Base-by-base conservation (phyloP, 768 basidiomycete genomes). In the Albatrellus ellisii region DNA sequence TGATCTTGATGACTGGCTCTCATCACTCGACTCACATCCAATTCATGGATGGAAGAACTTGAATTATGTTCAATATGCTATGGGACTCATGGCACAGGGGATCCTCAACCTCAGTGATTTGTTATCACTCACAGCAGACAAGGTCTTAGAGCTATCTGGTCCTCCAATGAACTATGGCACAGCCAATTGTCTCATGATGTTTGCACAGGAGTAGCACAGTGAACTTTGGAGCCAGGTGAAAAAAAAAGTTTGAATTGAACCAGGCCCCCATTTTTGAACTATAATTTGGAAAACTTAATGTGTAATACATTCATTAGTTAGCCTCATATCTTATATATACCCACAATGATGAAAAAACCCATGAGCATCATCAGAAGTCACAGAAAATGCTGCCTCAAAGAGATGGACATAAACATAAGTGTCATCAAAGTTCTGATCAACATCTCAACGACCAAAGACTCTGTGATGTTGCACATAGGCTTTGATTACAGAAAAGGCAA, bases 401-500 rank as follows among this genome's bases (percentile, higher is more conserved):
- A 36, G 34, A 36, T 36, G 34, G 11, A 18, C 18, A 36, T 36
- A 36, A 14, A 36, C 34, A 20, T 36, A 36, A n/a, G 11, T 18
- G 17, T 36, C 34, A 36, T 36, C 34, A 11, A 18, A 15, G 17
- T 36, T 15, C 22, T 36, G 34, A 18, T 36, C 14, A n/a, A 36
- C 18, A 36, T 36, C 34, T 18, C 22, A 15, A 36, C 18, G 11
- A 18, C 11, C 17, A 36, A 36, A 21, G 9, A 18, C 17, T 18
- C 34, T 21, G 22, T 36, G 17, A 5, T 21, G 6, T 36, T 18
- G 14, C 11, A 20, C 34, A 9, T 21, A 10, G 11, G 34, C 17
- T 18, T 43, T 43, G 33, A 43, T 43, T 2, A 26, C 24, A 4
- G 42, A 43, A 22, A 43, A 43, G 4, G 33, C 42, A 35, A 36